Percentiles rank a stretch among this genome's conserved stretches.
Conservation (phyloP, 83 land plant species). For the Isoetes engelmannii region DNA sequence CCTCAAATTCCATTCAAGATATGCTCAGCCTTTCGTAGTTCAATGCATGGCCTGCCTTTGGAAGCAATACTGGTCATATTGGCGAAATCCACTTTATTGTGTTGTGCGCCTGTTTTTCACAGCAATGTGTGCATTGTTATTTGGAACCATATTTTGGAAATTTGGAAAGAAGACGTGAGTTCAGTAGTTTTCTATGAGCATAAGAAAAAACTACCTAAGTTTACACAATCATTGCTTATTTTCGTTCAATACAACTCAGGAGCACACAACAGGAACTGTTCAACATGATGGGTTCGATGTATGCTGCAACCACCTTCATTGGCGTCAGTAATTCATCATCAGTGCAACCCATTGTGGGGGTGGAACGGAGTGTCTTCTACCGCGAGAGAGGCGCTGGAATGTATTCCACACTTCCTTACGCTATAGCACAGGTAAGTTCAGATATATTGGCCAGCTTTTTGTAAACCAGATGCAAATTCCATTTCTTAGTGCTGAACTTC, state of each 20-base stretch:
- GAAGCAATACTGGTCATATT: conserved; percentile 19
- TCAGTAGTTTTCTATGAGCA: no score
- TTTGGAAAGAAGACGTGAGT: conserved; percentile 7
- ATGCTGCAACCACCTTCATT: not conserved
- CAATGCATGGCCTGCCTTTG: conserved; percentile 17
- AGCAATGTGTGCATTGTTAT: conserved; percentile 1
- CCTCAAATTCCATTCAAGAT: conserved; percentile 8
- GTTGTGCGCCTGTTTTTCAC: conserved; percentile 13
- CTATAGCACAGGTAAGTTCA: not conserved
- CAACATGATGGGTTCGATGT: not conserved
- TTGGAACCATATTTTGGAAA: conserved; percentile 15
- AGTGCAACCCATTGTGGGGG: not conserved
- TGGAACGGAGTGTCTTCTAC: not conserved
- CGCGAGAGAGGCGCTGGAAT: not conserved
- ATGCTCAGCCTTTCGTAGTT: conserved; percentile 2
- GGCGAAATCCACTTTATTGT: conserved; percentile 17
- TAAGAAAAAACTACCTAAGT: not conserved
- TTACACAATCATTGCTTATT: not conserved
- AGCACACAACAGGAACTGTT: not conserved
- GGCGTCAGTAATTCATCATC: not conserved
- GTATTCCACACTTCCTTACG: not conserved
- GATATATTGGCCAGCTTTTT: not conserved
- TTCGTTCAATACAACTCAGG: not conserved
- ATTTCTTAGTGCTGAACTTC: no score
- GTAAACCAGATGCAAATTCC: not conserved